Evolutionary conservation across 2,329 filamentous ascomycete species (phyloP).

Genomic region (Nemania serpens): DNA sequence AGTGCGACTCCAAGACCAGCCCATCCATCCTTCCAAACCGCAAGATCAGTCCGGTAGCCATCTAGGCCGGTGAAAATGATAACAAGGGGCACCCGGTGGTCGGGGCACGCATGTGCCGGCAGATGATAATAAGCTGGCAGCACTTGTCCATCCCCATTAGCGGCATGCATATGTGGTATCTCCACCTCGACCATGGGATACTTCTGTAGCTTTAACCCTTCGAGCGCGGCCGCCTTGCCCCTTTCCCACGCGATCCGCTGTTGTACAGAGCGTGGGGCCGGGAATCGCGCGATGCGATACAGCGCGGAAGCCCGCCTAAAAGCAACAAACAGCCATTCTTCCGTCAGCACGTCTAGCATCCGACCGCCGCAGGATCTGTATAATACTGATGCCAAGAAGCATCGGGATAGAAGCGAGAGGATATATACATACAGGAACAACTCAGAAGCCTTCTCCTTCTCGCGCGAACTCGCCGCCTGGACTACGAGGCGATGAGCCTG

Average conservation of each 20-base stretch:
- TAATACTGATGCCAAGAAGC: too few species aligned
- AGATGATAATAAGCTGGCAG: conserved; percentile 40
- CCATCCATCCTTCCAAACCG: conserved; percentile 43
- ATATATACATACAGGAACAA: conserved; percentile 38
- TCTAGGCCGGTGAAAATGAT: conserved; percentile 40
- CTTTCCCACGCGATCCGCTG: conserved; percentile 38
- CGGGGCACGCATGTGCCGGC: conserved; percentile 30
- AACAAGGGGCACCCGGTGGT: conserved; percentile 33
- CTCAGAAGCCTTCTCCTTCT: conserved; percentile 39
- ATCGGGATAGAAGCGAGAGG: too few species aligned
- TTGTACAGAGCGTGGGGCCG: conserved; percentile 39
- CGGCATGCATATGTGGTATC: conserved; percentile 39
- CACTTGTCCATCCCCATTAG: conserved; percentile 31
- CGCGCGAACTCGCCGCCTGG: conserved; percentile 25
- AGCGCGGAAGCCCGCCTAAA: conserved; percentile 40
- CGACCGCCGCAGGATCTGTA: too few species aligned
- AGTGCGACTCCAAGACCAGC: conserved; percentile 51
- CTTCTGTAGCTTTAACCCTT: conserved; percentile 37
- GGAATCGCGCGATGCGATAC: conserved; percentile 44
- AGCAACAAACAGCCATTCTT: neutral
- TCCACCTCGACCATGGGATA: conserved; percentile 37
- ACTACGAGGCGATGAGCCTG: conserved; percentile 38
- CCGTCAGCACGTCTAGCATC: neutral
- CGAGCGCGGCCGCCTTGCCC: conserved; percentile 39
- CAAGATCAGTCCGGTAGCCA: conserved; percentile 42